Evolutionary conservation across 2,329 filamentous ascomycete genomes (phyloP), one percentile per base, ranked within the genome.

Genomic region (Aspergillus persii): DNA sequence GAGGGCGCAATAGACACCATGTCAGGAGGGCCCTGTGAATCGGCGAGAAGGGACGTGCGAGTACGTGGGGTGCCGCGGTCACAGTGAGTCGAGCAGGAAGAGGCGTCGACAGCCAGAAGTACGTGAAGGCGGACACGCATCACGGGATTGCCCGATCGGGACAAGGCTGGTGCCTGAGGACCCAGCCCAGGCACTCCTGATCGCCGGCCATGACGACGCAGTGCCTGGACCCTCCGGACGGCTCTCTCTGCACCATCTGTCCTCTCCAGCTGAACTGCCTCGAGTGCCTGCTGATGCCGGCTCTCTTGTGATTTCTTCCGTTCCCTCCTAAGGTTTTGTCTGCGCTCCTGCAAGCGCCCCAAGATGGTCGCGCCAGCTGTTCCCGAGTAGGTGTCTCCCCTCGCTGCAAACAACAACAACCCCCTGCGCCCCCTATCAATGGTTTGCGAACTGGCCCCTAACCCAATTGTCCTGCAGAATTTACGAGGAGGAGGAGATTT

Each of bases 401-500:
- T 57, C 61, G 36, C 56, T 65, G 66, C 63, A 61, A 62, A 59
- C 63, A 58, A 64, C 62, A 55, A 53, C 58, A 59, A 63, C 65
- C 63, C 60, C 53, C 39, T 36, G 27, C 26, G 41, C 26, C n/a
- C 23, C 26, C 27, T 18, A 33, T 33, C 8, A 54, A 44, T 46
- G 51, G 27, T 51, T 60, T 41, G 39, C 29, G 39, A 30, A 60
- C 66, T 74, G 50, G 74, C 66, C 36, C 48, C 36, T 51, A 31
- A 33, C 3, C 6, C 44, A 33, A n/a, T 53, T 57, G 57, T 26
- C 15, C 8, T 51, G 11, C 56, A 98, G 95, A 79, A 89, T 99
- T 71, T 94, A 93, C 69, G 95, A 99, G 80, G 92, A 97, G 78
- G 86, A 95, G 64, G 84, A 96, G 62, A 90, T 96, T 73, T 92